Conservation (phyloP, 495 filamentous ascomycete species). For the Entonaema liquescens region DNA sequence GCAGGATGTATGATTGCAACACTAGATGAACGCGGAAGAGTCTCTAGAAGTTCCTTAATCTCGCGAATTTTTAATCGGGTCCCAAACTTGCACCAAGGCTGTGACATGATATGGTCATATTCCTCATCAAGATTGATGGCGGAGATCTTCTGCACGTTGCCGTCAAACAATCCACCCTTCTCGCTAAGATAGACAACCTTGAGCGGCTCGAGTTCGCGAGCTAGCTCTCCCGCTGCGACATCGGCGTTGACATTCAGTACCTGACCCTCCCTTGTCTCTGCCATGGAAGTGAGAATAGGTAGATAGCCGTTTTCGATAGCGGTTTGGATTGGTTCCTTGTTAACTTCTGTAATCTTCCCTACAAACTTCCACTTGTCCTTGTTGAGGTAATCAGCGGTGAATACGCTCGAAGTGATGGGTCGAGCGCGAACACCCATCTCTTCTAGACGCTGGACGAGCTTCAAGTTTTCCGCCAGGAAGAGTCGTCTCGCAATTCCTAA, state of each 20-base stretch:
- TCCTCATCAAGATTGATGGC: conserved; percentile 98
- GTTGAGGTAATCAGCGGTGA: conserved; percentile 93
- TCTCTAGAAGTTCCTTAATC: conserved; percentile 90
- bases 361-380: conserved; percentile 94
- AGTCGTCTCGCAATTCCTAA: conserved; percentile 87
- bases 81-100: conserved; percentile 95
- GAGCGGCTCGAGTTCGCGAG: conserved; percentile 86
- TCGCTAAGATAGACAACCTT: conserved; percentile 99
- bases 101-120: conserved; percentile 92
- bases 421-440: conserved; percentile 89
- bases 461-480: conserved; percentile 96
- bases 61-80: conserved; percentile 98
- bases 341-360: conserved; percentile 93
- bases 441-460: conserved; percentile 91
- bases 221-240: conserved; percentile 93
- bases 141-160: conserved; percentile 94
- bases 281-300: conserved; percentile 96
- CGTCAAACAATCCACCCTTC: conserved; percentile 96
- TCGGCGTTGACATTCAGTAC: conserved; percentile 98
- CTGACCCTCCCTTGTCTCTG: conserved; percentile 91
- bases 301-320: conserved; percentile 92
- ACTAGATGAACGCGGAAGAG: conserved; percentile 88
- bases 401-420: conserved; percentile 92
- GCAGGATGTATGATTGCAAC: conserved; percentile 97
- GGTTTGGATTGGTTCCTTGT: conserved; percentile 89